phyloP scores from a whole-genome alignment of 768 basidiomycete genomes.

The Trametes elegans region DNA sequence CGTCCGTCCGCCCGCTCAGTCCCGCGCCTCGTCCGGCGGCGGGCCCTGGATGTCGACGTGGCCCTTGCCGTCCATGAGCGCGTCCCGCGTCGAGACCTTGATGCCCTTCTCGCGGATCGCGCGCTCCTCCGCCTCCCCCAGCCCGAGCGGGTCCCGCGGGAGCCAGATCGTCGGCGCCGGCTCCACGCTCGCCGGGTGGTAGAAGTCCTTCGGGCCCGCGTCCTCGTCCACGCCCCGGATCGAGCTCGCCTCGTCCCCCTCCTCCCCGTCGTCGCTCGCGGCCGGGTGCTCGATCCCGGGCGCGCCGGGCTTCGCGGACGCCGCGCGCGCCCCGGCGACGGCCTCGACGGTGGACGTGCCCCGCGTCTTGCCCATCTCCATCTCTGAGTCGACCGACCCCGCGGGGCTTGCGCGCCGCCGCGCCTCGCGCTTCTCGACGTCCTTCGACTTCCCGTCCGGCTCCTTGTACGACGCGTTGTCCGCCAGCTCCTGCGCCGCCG shows the following conservation, averaged over 20 bases:
- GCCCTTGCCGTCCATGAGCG: conserved; percentile 61
- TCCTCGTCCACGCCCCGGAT: conserved; percentile 28
- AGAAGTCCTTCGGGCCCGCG: conserved; percentile 59
- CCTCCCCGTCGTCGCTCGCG: not conserved
- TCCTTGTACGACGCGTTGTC: conserved; percentile 17
- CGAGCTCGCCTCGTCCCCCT: not conserved
- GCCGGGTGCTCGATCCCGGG: not conserved
- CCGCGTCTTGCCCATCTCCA: not conserved
- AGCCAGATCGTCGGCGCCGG: conserved; percentile 85
- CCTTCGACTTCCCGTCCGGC: not conserved
- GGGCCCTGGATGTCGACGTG: conserved; percentile 50
- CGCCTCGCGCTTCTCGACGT: not conserved
- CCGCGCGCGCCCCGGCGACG: not conserved
- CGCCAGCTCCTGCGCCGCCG: conserved; percentile 19
- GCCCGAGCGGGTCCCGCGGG: conserved; percentile 66
- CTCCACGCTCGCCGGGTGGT: conserved; percentile 77
- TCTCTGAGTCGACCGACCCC: conserved; percentile 1
- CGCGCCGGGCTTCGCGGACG: not conserved
- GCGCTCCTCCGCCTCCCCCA: conserved; percentile 63
- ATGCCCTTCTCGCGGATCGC: conserved; percentile 54
- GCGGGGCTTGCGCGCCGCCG: not conserved
- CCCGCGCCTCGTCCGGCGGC: conserved; percentile 37
- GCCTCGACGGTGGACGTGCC: not conserved
- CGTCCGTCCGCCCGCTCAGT: conserved; percentile 2
- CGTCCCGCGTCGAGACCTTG: conserved; percentile 44